Conservation (phyloP, 1,139 yeast genomes). For the Diutina scorzettiae region DNA sequence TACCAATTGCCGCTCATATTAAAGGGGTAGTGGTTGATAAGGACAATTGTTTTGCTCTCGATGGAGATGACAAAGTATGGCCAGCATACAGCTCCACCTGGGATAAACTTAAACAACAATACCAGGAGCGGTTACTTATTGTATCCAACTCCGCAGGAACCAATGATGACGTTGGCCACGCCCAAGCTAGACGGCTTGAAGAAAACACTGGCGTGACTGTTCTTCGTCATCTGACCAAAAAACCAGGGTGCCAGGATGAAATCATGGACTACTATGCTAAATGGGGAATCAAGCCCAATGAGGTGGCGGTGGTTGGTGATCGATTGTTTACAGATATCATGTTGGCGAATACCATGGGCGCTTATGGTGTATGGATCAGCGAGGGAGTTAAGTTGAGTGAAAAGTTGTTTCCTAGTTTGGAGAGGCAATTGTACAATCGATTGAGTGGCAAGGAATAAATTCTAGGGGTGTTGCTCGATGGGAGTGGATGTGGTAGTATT, state of each 20-base stretch:
- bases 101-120: slow-evolving; percentile 38
- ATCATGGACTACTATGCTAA: slow-evolving; percentile 45
- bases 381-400: slow-evolving; percentile 59
- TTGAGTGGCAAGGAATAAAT: slow-evolving; percentile 6
- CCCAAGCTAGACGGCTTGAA: slow-evolving; percentile 60
- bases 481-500: too few relatives aligned
- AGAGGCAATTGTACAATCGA: slow-evolving; percentile 29
- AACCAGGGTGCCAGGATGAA: slow-evolving; percentile 80
- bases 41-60: slow-evolving; percentile 89
- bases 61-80: slow-evolving; percentile 73
- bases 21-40: slow-evolving; percentile 84
- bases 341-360: slow-evolving; percentile 92
- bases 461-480: too few relatives aligned
- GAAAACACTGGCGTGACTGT: slow-evolving; percentile 64
- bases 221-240: slow-evolving; percentile 65
- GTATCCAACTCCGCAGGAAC: slow-evolving; percentile 96
- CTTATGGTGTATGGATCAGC: slow-evolving; percentile 73
- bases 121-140: slow-evolving; percentile 54
- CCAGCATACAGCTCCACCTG: slow-evolving; percentile 56
- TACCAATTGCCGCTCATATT: slow-evolving; percentile 39
- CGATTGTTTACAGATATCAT: slow-evolving; percentile 80
- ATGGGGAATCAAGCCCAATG: slow-evolving; percentile 40
- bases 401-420: slow-evolving; percentile 39
- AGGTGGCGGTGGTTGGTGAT: slow-evolving; percentile 83
- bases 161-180: slow-evolving; percentile 47